phyloP scores from a whole-genome alignment of 768 basidiomycete genomes.

The Hypholoma fasciculare region DNA sequence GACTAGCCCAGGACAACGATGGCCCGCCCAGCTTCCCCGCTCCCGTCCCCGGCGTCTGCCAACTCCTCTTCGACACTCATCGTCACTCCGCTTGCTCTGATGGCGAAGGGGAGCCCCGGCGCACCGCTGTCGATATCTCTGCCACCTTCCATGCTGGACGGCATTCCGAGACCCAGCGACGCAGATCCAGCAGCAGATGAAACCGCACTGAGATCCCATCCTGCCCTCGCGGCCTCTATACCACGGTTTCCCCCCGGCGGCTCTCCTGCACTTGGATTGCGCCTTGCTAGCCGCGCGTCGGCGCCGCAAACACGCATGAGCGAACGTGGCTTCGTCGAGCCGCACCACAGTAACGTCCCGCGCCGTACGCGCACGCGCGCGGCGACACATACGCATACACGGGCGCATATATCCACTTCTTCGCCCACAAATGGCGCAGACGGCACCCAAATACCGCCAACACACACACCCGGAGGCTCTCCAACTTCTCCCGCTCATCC shows the following conservation, averaged over 20 bases:
- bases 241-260: neutral
- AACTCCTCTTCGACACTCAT: constrained; percentile 5
- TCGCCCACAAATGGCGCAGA: neutral
- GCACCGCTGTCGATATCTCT: neutral
- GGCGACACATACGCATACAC: neutral
- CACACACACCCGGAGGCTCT: neutral
- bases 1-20: neutral
- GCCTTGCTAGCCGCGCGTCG: neutral
- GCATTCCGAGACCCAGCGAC: neutral
- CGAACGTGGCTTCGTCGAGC: constrained; percentile 8
- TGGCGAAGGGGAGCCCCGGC: neutral
- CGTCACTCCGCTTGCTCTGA: neutral
- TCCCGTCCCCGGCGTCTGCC: constrained; percentile 1
- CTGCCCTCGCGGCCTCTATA: neutral
- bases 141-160: neutral
- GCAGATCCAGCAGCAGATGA: neutral
- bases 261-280: neutral
- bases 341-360: constrained; percentile 8
- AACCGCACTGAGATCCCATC: neutral
- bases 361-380: constrained; percentile 11
- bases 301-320: constrained; percentile 1
- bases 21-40: neutral
- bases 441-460: neutral
- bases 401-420: neutral
- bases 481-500: neutral